Base-by-base conservation (phyloP, 495 filamentous ascomycete genomes). In the Trichoderma orchidacearum region DNA sequence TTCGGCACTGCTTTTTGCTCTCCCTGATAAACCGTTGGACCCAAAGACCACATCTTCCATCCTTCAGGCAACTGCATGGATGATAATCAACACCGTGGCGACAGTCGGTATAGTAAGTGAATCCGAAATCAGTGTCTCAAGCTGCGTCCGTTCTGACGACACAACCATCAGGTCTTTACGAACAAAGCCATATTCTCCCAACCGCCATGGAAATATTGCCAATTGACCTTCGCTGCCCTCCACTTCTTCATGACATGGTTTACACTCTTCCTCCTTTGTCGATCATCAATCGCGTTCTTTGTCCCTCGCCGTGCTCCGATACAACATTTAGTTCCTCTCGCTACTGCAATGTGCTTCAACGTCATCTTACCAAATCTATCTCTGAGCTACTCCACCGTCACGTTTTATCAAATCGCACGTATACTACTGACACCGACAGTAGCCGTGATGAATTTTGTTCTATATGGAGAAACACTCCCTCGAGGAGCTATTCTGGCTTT, bases 131-230 rank as follows among this genome's bases (percentile, higher is more conserved):
- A 48, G 27, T 12, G n/a, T 28, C 56, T 52, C 7, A 51, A 15
- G 34, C 45, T 58, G 28, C 23, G 8, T 32, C 30, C 30, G 36
- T 21, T 31, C 34, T 55, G 60, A 53, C 56, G 15, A 25, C 18
- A 17, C 2, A 2, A 36, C 25, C 35, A 11, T n/a, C 59, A 87
- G 85, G 83, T 89, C 53, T 88, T 88, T 66, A 85, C 81, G 35
- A 89, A 88, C 69, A 88, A 89, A 68, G 77, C 75, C 45, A 86
- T 89, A 62, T 87, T 89, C 68, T 79, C 81, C 23, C 76, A 86
- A 58, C 75, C 80, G 21, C 78, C 76, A 53, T 76, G 89, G 60
- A 81, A 80, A 58, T 72, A 83, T 30, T 79, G 76, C 56, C 85
- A 88, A 68, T 72, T 85, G 29, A 78, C 84, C 34, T 87, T 88